phyloP scores from a whole-genome alignment of 176 grass and related monocot species.

The Raddia guianensis region DNA sequence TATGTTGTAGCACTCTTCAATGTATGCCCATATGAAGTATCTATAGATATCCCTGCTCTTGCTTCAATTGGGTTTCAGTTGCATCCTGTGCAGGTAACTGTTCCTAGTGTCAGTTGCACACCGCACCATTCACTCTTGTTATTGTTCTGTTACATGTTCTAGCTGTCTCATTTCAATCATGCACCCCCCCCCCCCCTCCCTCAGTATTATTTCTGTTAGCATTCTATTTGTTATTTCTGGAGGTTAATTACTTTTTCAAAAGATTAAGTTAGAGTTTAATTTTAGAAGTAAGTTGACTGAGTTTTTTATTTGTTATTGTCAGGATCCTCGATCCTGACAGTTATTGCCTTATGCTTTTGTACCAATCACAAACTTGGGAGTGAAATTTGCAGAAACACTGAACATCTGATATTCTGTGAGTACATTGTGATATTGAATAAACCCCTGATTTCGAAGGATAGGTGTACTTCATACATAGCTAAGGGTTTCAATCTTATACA shows the following conservation, averaged over 20 bases:
- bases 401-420: neutral
- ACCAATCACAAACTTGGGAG: neutral
- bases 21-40: slow-evolving; percentile 61
- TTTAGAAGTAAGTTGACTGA: neutral
- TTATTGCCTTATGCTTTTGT: neutral
- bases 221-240: neutral
- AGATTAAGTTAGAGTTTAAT: neutral
- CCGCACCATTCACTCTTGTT: neutral
- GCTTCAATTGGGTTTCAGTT: slow-evolving; percentile 60
- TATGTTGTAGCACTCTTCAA: slow-evolving; percentile 68
- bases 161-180: no score
- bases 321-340: no score
- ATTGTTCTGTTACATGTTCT: neutral
- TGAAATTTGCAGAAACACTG: neutral
- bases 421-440: neutral
- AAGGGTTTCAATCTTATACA: neutral
- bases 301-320: neutral
- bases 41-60: slow-evolving; percentile 56
- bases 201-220: neutral
- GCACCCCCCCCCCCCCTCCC: no score
- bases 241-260: neutral
- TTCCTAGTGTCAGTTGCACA: neutral
- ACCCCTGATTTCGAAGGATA: neutral
- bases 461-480: neutral
- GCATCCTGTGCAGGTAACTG: slow-evolving; percentile 79